phyloP scores from a whole-genome alignment of 192 early-diverging fungal species.

The Obelidium mucronatum region DNA sequence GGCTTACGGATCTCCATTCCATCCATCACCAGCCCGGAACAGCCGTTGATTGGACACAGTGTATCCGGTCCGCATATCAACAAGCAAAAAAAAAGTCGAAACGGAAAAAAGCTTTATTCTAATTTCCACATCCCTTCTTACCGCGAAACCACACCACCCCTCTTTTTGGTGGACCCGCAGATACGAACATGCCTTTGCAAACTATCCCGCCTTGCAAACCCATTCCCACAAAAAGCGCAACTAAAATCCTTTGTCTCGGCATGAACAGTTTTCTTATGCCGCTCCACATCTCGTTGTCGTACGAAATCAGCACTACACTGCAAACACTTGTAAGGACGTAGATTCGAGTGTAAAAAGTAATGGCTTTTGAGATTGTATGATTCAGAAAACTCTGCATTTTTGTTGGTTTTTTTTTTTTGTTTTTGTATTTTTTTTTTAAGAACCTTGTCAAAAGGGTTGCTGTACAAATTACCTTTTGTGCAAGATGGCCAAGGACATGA shows the following conservation, averaged over 20 bases:
- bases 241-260: neutral
- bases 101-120: too few relatives aligned
- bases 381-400: constrained; percentile 3
- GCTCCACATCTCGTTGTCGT: neutral
- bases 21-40: too few relatives aligned
- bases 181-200: neutral
- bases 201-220: neutral
- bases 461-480: neutral
- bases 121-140: too few relatives aligned
- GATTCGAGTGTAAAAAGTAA: constrained; percentile 3
- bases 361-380: neutral
- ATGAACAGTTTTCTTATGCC: neutral
- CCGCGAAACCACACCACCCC: neutral
- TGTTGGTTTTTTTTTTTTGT: too few relatives aligned
- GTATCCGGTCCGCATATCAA: too few relatives aligned
- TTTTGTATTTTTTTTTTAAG: neutral
- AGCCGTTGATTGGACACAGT: too few relatives aligned
- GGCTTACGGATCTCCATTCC: too few relatives aligned
- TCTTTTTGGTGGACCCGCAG: too few relatives aligned
- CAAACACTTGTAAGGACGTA: constrained; percentile 4
- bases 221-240: neutral
- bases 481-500: neutral
- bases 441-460: neutral
- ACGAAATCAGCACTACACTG: neutral
- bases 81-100: too few relatives aligned